Base-by-base conservation (phyloP, 2,329 filamentous ascomycete species). In the Cladosporium sp. region DNA sequence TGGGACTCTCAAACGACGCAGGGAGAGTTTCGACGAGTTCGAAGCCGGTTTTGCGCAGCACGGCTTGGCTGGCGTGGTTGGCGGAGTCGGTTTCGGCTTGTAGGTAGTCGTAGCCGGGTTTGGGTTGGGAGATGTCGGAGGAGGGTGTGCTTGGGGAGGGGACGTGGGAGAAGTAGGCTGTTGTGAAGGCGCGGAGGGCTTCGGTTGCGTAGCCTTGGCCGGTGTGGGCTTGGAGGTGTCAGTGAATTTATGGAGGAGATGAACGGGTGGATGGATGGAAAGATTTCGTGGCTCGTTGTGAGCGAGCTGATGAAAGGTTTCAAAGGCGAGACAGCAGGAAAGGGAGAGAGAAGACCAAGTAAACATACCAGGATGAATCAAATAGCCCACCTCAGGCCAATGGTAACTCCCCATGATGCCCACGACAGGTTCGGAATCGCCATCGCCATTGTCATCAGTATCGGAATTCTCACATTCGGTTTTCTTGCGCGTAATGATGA, bases 31-130 rank as follows among this genome's bases (percentile, higher is more conserved):
- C 72, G 38, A 72, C 71, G 32, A 72, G 58, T 56, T 67, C 66
- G 55, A 85, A 82, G 1, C 82, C 81, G 12, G 61, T 65, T 60
- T 84, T 85, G 41, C 62, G 58, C 49, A 86, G 56, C 7, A 87
- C 77, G 3, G 71, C 71, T 51, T 75, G 74, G 56, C 83, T 86
- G 3, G 68, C 69, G 7, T 52, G 49, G 57, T 86, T 84, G 11
- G 63, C 60, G 0, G 62, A 62, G 32, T 77, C 71, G 8, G 78
- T 76, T 6, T 78, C 62, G 1, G 77, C 71, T 53, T 71, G 68
- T 16, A 72, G 57, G 48, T 67, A 65, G 51, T 69, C 68, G 48
- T 61, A 67, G 11, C 64, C 63, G 1, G 38, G 51, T 3, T 53
- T 55, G 18, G 47, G n/a, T n/a, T 49, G 25, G 49, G 54, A n/a